phyloP scores from a whole-genome alignment of 768 basidiomycete genomes.

The Kwoniella europaea region DNA sequence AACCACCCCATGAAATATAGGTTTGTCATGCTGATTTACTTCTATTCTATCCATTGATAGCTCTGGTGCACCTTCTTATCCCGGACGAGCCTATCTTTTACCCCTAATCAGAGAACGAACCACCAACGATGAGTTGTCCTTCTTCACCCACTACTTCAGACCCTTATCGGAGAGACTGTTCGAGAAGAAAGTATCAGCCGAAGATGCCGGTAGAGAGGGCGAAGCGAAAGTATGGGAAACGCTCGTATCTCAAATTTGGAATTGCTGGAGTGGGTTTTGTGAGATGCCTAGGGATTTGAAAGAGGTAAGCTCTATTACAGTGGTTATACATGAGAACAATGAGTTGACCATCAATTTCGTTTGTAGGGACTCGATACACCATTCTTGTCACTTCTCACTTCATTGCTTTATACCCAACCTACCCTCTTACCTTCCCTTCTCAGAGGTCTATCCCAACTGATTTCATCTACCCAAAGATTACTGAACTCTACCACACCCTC shows the following conservation, averaged over 20 bases:
- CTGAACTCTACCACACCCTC: slow-evolving; percentile 60
- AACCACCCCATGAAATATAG: no score
- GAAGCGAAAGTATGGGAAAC: slow-evolving; percentile 97
- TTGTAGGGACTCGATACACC: slow-evolving; percentile 71
- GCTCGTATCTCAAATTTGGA: slow-evolving; percentile 90
- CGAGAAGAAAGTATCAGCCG: slow-evolving; percentile 78
- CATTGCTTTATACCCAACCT: slow-evolving; percentile 87
- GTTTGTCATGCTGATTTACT: neutral
- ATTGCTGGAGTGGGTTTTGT: slow-evolving; percentile 88
- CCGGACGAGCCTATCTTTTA: slow-evolving; percentile 88
- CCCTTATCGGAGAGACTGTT: slow-evolving; percentile 94
- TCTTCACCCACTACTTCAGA: slow-evolving; percentile 89
- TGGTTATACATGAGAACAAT: neutral
- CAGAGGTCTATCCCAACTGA: slow-evolving; percentile 76
- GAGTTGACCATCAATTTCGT: neutral
- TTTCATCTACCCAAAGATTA: slow-evolving; percentile 75
- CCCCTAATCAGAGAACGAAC: slow-evolving; percentile 77
- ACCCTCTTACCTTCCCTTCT: slow-evolving; percentile 81
- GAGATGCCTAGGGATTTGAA: slow-evolving; percentile 75
- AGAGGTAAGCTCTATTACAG: slow-evolving; percentile 61
- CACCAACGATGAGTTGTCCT: slow-evolving; percentile 75
- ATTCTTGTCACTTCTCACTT: slow-evolving; percentile 88
- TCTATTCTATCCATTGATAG: slow-evolving; percentile 17
- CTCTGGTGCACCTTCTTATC: slow-evolving; percentile 63
- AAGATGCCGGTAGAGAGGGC: slow-evolving; percentile 65